These are phyloP conservation scores for Aspergillus ruber DNA, from an alignment of 2,329 filamentous ascomycete genomes.

Conservation along the genomic window DNA sequence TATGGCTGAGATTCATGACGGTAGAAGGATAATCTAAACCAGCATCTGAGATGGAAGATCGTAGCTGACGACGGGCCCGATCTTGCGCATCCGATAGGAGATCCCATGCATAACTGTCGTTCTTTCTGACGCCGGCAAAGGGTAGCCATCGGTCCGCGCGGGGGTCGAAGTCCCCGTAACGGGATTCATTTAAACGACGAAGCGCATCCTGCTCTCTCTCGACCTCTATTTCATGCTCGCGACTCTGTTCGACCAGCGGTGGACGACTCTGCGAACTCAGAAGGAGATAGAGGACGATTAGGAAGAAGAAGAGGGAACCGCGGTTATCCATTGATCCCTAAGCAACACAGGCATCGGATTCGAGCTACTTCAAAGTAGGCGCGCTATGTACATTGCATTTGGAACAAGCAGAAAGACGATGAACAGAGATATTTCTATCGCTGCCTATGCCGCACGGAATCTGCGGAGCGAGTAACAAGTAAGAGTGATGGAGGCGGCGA, in stretches of 20 bases:
- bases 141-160: conserved; percentile 52
- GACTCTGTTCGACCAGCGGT: conserved; percentile 34
- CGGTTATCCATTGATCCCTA: conserved; percentile 40
- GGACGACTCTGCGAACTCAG: conserved; percentile 43
- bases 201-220: conserved; percentile 47
- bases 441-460: background rate
- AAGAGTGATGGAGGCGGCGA: conserved; percentile 7
- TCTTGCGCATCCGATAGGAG: conserved; percentile 61
- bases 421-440: background rate
- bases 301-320: conserved; percentile 44
- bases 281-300: conserved; percentile 50
- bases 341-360: conserved; percentile 18
- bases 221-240: conserved; percentile 44
- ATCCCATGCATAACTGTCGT: conserved; percentile 73
- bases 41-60: conserved; percentile 24
- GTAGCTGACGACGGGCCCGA: conserved; percentile 54
- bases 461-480: conserved; percentile 1
- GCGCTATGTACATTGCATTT: conserved; percentile 20
- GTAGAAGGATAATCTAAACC: conserved; percentile 22
- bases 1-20: conserved; percentile 30
- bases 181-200: conserved; percentile 43
- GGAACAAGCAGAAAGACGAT: conserved; percentile 9
- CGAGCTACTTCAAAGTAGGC: conserved; percentile 10
- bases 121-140: conserved; percentile 67
- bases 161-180: conserved; percentile 48